Conservation (phyloP, 2,329 filamentous ascomycete genomes). For the Elsinoe fawcettii region DNA sequence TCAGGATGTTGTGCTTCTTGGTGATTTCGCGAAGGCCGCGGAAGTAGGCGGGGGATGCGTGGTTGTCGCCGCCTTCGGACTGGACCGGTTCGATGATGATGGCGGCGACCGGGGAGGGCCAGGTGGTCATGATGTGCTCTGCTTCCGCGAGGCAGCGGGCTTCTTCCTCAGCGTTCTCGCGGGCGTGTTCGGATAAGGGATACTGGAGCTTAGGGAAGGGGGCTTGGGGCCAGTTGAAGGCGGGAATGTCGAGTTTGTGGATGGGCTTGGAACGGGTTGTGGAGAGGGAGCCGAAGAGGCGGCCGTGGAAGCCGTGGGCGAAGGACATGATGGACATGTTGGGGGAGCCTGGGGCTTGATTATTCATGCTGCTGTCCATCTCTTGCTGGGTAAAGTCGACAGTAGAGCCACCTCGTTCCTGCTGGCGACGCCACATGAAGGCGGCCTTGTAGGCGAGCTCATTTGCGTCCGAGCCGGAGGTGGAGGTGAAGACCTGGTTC, state of each 20-base stretch:
- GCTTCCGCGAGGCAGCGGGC: conserved; percentile 71
- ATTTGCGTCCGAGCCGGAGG: conserved; percentile 82
- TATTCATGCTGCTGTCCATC: conserved; percentile 64
- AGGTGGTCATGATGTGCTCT: conserved; percentile 69
- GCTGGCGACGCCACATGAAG: conserved; percentile 79
- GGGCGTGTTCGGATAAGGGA: conserved; percentile 65
- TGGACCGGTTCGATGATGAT: conserved; percentile 82
- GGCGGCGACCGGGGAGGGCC: conserved; percentile 68
- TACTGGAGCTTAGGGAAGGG: conserved; percentile 78
- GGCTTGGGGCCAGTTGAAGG: conserved; percentile 93
- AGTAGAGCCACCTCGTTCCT: conserved; percentile 64
- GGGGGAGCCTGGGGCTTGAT: conserved; percentile 69
- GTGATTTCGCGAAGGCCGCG: conserved; percentile 69
- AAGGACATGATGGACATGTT: conserved; percentile 78
- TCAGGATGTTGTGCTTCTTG: conserved; percentile 62
- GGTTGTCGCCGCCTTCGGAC: conserved; percentile 87
- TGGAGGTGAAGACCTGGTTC: conserved; percentile 79
- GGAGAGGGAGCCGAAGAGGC: conserved; percentile 74
- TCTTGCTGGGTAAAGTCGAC: conserved; percentile 74
- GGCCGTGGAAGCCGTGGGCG: conserved; percentile 78
- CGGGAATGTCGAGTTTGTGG: conserved; percentile 86
- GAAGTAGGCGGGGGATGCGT: conserved; percentile 80
- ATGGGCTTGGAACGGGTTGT: conserved; percentile 86
- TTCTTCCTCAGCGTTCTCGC: conserved; percentile 71
- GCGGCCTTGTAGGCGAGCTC: conserved; percentile 89